Conservation (phyloP, 352 stramenopile genomes). For the Pythium diclinum region DNA sequence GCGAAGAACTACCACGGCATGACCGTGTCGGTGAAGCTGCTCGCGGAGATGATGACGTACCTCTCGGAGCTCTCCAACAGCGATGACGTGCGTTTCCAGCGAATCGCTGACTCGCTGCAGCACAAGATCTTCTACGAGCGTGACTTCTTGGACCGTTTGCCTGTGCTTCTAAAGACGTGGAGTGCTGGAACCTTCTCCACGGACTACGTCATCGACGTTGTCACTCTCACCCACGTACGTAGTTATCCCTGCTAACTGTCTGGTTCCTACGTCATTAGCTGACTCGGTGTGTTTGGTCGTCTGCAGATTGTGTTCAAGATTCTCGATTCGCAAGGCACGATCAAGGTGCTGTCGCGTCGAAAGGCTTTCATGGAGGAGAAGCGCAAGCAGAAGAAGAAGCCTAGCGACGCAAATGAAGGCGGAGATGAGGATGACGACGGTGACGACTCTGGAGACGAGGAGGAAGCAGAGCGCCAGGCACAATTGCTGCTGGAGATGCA, state of each 20-base stretch:
- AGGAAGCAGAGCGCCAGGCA: slow-evolving; percentile 63
- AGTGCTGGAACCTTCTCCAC: slow-evolving; percentile 57
- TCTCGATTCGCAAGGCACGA: slow-evolving; percentile 74
- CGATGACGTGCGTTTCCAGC: slow-evolving; percentile 73
- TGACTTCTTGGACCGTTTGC: slow-evolving; percentile 82
- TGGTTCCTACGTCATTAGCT: background rate
- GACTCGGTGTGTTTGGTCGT: background rate
- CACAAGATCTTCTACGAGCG: slow-evolving; percentile 89
- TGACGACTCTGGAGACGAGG: slow-evolving; percentile 68
- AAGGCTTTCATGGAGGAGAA: slow-evolving; percentile 62
- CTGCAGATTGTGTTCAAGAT: slow-evolving; percentile 83
- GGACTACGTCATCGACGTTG: slow-evolving; percentile 73
- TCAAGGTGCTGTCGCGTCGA: slow-evolving; percentile 78
- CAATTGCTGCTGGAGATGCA: slow-evolving; percentile 81
- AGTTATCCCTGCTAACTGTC: background rate
- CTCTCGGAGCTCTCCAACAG: slow-evolving; percentile 65
- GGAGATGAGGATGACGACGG: slow-evolving; percentile 36
- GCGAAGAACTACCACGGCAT: slow-evolving; percentile 83
- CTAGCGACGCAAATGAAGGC: slow-evolving; percentile 32
- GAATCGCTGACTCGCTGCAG: slow-evolving; percentile 81
- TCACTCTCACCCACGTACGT: slow-evolving; percentile 83
- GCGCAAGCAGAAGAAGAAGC: slow-evolving; percentile 47
- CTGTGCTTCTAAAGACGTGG: slow-evolving; percentile 79
- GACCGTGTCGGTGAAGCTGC: slow-evolving; percentile 72
- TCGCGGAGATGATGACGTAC: slow-evolving; percentile 87